phyloP scores from a whole-genome alignment of 2,329 filamentous ascomycete genomes.

The Sporothrix curviconia region DNA sequence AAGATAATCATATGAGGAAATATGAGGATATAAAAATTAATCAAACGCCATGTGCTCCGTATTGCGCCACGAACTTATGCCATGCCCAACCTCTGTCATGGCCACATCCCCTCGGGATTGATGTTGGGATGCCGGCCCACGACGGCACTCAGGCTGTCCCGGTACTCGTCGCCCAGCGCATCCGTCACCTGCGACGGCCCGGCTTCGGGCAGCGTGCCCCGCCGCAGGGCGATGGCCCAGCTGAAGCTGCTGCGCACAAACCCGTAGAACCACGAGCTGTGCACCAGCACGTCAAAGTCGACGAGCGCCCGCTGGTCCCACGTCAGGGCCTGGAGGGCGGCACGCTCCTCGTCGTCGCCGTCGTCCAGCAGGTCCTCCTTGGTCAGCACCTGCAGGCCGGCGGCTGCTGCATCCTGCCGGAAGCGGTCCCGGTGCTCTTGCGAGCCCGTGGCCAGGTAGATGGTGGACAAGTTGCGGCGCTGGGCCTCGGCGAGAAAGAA shows the following conservation, averaged over 20 bases:
- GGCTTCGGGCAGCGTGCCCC: slow-evolving; percentile 13
- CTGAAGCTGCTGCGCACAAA: slow-evolving; percentile 16
- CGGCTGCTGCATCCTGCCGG: neutral
- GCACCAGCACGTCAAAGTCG: slow-evolving; percentile 15
- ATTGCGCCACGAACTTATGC: no score
- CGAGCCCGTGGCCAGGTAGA: neutral
- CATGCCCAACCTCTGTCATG: no score
- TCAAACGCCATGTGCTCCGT: no score
- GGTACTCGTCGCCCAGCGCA: slow-evolving; percentile 14
- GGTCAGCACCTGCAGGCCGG: slow-evolving; percentile 17
- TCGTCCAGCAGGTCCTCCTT: slow-evolving; percentile 30
- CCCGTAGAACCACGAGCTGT: slow-evolving; percentile 14
- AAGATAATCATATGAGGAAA: no score
- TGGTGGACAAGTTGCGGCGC: neutral
- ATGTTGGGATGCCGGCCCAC: slow-evolving; percentile 8
- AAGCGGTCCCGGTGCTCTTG: neutral
- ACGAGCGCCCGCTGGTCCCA: slow-evolving; percentile 24
- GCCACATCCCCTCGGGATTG: slow-evolving; percentile 2
- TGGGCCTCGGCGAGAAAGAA: slow-evolving; percentile 30
- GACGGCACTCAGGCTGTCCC: slow-evolving; percentile 13
- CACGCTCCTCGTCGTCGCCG: slow-evolving; percentile 26
- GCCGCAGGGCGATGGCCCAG: slow-evolving; percentile 14
- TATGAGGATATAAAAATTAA: no score
- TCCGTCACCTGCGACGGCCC: neutral
- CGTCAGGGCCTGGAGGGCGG: slow-evolving; percentile 26